Base-by-base conservation (phyloP, 1,139 yeast genomes). In the Diutina siamensis region DNA sequence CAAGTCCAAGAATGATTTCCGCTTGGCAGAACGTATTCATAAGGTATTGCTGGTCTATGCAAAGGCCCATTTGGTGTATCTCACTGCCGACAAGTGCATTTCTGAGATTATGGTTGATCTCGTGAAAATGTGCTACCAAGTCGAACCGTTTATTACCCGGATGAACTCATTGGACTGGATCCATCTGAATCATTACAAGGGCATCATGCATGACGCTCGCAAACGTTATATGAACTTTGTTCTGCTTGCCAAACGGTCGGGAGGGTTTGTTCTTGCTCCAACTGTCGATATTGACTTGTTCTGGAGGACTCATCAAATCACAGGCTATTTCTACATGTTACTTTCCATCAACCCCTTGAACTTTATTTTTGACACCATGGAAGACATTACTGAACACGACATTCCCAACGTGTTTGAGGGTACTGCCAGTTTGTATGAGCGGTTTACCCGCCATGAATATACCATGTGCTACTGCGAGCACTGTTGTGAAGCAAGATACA, bases 221-320 rank as follows among this genome's bases (percentile, higher is more conserved):
- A 38, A 38, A 17, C 32, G 42, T 10, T 38, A 38, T 27, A 22
- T 10, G 21, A 38, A 15, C 15, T 38, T 25, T 15, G 13, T 38
- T 15, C 18, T 25, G 13, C 42, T 38, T 38, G 42, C 42, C 2
- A 38, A 38, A 25, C 25, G 25, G 42, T 25, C 28, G 13, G 42
- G 42, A 15, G 42, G 42, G 20, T 38, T 38, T 38, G 42, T 38
- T 15, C 20, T 38, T 3, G 42, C 42, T 5, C 42, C 42, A 4
- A 38, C 42, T 5, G 31, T 38, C 4, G 42, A 38, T 25, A 38
- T 38, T 15, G 42, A 38, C 28, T 25, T 38, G 17, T 38, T 38
- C n/a, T 38, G 42, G 42, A 25, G 42, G 4, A 38, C 42, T 3
- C 42, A 38, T 27, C 42, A 38, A 15, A 38, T 38, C 13, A 38